Percentiles rank a stretch among this genome's conserved stretches.
phyloP scores from a whole-genome alignment of 371 early-diverging fungal species.

The Lichtheimia hyalospora region DNA sequence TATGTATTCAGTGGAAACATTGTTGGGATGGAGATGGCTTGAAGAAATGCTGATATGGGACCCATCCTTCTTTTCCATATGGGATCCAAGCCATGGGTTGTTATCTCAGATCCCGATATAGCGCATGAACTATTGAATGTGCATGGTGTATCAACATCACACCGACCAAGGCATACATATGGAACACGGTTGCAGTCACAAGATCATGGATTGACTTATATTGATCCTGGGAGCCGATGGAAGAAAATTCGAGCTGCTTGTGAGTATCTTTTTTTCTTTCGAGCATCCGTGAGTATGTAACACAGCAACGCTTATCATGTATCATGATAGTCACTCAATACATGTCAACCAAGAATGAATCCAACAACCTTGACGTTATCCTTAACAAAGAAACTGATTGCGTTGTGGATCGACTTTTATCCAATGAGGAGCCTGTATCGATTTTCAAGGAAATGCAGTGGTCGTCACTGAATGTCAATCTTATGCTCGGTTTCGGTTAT shows the following conservation, averaged over 20 bases:
- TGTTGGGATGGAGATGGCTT: neutral
- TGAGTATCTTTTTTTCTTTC: neutral
- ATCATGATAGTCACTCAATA: no score
- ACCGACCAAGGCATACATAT: slow-evolving; percentile 14
- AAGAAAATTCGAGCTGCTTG: slow-evolving; percentile 12
- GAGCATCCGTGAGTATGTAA: no score
- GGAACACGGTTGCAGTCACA: slow-evolving; percentile 8
- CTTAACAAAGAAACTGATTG: neutral
- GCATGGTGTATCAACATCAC: slow-evolving; percentile 14
- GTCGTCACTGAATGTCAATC: slow-evolving; percentile 6
- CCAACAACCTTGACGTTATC: no score
- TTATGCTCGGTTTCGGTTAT: slow-evolving; percentile 4
- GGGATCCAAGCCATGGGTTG: slow-evolving; percentile 22
- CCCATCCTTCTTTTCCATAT: slow-evolving; percentile 6
- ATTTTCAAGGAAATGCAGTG: neutral
- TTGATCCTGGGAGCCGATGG: slow-evolving; percentile 7
- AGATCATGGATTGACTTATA: slow-evolving; percentile 14
- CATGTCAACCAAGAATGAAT: no score
- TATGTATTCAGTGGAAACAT: neutral
- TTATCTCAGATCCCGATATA: slow-evolving; percentile 16
- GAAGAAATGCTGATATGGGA: no score
- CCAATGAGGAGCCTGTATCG: no score
- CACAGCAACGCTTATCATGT: no score
- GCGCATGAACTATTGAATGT: slow-evolving; percentile 20
- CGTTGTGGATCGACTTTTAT: slow-evolving; percentile 3